A percentile compares a stretch with the other conserved stretches of the same genome.
Conservation (phyloP, 1,139 yeast species). For the Sugiyamaella japonica region DNA sequence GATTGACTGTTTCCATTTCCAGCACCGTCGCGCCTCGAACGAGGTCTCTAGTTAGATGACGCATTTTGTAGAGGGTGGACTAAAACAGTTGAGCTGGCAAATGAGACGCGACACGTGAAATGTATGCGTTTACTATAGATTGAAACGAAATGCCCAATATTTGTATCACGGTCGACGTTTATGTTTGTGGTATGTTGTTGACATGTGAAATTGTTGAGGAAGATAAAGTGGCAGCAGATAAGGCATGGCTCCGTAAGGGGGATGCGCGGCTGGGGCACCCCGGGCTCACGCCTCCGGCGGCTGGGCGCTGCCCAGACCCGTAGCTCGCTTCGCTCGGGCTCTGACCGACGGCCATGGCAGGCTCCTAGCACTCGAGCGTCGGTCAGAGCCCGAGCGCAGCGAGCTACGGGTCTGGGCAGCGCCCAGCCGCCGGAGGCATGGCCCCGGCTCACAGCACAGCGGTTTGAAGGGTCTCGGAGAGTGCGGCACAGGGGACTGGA, state of each 20-base stretch:
- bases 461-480: too few species aligned
- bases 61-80: too few species aligned
- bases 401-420: neutral
- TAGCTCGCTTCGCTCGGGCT: neutral
- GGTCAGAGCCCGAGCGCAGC: neutral
- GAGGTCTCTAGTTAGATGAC: constrained; percentile 38
- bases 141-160: neutral
- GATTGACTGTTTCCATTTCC: constrained; percentile 42
- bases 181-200: constrained; percentile 2
- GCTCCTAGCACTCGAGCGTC: too few species aligned
- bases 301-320: neutral
- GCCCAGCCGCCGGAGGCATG: neutral
- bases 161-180: neutral
- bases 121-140: too few species aligned
- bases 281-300: too few species aligned
- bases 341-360: too few species aligned
- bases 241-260: constrained; percentile 6
- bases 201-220: constrained; percentile 11
- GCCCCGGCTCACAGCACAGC: neutral
- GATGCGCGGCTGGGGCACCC: neutral
- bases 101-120: too few species aligned
- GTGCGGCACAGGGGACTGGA: too few species aligned
- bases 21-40: constrained; percentile 41
- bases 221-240: constrained; percentile 2
- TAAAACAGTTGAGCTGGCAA: too few species aligned